Evolutionary conservation across 192 early-diverging fungal genomes (phyloP).

Genomic region (Lunasporangiospora selenospora): DNA sequence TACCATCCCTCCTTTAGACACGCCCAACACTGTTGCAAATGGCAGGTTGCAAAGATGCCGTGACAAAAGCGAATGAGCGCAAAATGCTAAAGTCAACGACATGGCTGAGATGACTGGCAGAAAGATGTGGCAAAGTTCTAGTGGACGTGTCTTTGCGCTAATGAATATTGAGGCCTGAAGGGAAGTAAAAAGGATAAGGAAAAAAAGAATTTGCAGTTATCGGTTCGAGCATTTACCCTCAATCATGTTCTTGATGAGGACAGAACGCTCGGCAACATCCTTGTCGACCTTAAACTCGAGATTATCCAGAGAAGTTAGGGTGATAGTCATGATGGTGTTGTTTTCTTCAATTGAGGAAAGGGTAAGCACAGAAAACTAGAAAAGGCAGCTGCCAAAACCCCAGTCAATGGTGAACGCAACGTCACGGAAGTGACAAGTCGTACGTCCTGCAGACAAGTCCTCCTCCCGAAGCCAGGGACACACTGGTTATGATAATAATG

Average conservation of each 20-base stretch:
- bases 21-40: no score
- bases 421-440: no score
- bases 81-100: no score
- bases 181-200: background rate
- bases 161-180: no score
- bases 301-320: constrained; percentile 70
- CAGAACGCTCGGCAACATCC: constrained; percentile 74
- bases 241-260: constrained; percentile 83
- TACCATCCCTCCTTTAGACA: no score
- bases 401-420: constrained; percentile 7
- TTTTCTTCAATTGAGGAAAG: constrained; percentile 1
- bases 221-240: constrained; percentile 51
- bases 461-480: no score
- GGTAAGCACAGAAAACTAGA: background rate
- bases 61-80: no score
- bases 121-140: no score
- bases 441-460: no score
- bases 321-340: constrained; percentile 42
- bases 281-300: constrained; percentile 67
- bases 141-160: no score
- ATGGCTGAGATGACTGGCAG: no score
- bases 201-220: background rate
- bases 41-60: no score
- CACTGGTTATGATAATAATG: background rate
- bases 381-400: background rate